Base-by-base conservation (phyloP, 305 asterid species). In the Galium porrigens region DNA sequence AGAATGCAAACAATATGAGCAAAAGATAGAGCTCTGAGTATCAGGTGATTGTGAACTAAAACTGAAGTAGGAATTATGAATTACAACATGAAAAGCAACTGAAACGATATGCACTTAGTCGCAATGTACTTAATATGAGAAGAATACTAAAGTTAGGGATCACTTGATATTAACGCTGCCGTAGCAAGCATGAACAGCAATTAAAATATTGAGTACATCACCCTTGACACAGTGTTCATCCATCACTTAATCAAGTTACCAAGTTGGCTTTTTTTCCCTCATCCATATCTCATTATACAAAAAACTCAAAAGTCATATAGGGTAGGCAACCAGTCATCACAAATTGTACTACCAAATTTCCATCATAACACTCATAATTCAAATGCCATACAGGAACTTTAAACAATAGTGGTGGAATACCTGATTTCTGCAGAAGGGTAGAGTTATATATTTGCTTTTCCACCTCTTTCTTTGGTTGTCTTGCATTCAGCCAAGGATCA, bases 401-500 rank as follows among this genome's bases (percentile, higher is more conserved):
- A 36, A 36, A 7, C 11, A 36, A 7, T 36, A 36, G 42, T 36
- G 33, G 15, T 10, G 48, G 48, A 41, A 58, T 78, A 94, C 99
- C 99, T 67, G 87, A 72, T 78, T 74, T 78, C 69, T 70, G 72
- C 65, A 65, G 63, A 61, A 70, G 53, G 25, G 57, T 22, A 7
- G 73, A 61, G 54, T 20, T 53, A 65, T 75, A 78, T 20, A 72
- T 76, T 41, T 73, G 82, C 62, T 80, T 84, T 44, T 80, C 97
- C 61, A 79, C 79, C 80, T 92, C 98, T 78, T 87, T 92, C 84
- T 90, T 90, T 4, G 92, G 97, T 72, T 83, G 95, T 55, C 94
- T 81, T 54, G 88, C 86, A 84, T 77, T 87, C 71, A 94, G 85
- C 99, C 99, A 94, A 54, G 99, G 99, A 85, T 94, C 94, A 66